Conservation (phyloP, 1,139 yeast genomes). For the Hansenula lynferdii region DNA sequence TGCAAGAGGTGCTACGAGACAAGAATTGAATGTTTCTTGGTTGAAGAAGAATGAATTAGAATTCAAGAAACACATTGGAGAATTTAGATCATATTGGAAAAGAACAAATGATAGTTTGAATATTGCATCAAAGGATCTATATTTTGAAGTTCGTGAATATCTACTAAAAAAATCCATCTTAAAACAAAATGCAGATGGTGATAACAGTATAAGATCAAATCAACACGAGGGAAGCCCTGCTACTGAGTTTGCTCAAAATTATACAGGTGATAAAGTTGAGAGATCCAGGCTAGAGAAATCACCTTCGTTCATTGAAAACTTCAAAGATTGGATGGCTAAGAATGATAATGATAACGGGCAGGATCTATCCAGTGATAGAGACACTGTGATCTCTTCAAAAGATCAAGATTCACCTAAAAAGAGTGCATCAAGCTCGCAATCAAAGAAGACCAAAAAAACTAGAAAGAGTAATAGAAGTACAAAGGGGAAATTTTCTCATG, state of each 20-base stretch:
- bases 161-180: slow-evolving; percentile 44
- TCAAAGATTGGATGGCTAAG: slow-evolving; percentile 65
- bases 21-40: slow-evolving; percentile 96
- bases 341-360: slow-evolving; percentile 21
- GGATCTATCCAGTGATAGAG: too few relatives aligned
- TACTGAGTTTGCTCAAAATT: slow-evolving; percentile 57
- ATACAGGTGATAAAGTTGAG: slow-evolving; percentile 21
- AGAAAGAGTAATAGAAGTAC: not conserved
- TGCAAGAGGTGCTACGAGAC: slow-evolving; percentile 95
- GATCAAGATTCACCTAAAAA: too few relatives aligned
- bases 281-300: slow-evolving; percentile 25
- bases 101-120: slow-evolving; percentile 67
- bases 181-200: slow-evolving; percentile 10
- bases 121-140: slow-evolving; percentile 73
- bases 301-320: slow-evolving; percentile 51
- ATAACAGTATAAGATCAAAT: slow-evolving; percentile 2
- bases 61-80: slow-evolving; percentile 82
- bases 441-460: not conserved
- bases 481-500: not conserved
- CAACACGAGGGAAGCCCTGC: slow-evolving; percentile 34
- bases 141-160: slow-evolving; percentile 77
- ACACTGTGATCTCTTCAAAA: not conserved
- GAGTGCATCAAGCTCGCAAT: too few relatives aligned
- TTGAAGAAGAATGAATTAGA: slow-evolving; percentile 94
- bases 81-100: slow-evolving; percentile 81